Evolutionary conservation across 495 filamentous ascomycete genomes (phyloP).

Genomic region (Rusavskia elegans): DNA sequence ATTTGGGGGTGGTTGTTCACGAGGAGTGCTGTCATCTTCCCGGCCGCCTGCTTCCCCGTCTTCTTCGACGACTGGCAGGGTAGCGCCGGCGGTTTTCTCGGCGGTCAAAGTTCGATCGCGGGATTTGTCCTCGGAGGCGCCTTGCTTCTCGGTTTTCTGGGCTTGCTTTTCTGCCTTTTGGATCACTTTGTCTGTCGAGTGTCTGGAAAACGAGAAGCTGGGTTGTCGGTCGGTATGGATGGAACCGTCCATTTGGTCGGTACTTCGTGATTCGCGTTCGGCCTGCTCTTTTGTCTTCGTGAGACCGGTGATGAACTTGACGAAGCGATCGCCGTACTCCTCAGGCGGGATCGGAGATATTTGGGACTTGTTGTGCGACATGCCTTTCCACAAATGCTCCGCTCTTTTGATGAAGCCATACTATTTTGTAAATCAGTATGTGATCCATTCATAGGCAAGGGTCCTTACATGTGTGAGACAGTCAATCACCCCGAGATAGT

Average conservation of each 20-base stretch:
- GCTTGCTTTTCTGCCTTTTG: conserved; percentile 34
- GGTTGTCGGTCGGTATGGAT: conserved; percentile 9
- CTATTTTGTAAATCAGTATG: conserved; percentile 30
- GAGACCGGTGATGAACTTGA: conserved; percentile 78
- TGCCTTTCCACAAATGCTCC: conserved; percentile 87
- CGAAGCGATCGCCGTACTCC: conserved; percentile 84
- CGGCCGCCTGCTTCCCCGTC: conserved; percentile 63
- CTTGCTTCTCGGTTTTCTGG: conserved; percentile 25
- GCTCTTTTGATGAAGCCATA: conserved; percentile 78
- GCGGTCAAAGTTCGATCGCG: conserved; percentile 33
- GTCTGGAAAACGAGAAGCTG: conserved; percentile 15
- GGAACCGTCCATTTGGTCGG: conserved; percentile 25
- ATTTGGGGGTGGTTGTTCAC: background rate
- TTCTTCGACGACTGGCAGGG: conserved; percentile 88
- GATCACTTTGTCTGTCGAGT: conserved; percentile 29
- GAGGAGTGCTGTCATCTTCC: conserved; percentile 10
- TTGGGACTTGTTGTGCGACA: conserved; percentile 60
- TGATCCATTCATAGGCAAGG: background rate
- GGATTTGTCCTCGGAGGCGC: conserved; percentile 36
- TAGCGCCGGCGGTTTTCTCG: conserved; percentile 38
- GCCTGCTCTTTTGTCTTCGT: conserved; percentile 82
- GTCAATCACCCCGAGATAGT: conserved; percentile 96
- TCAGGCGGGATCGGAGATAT: conserved; percentile 91
- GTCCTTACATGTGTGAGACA: conserved; percentile 80
- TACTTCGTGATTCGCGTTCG: conserved; percentile 40